A percentile compares a stretch with the other conserved stretches of the same genome.
Conservation (phyloP, 345 rosid genomes). For the Murraya koenigii region DNA sequence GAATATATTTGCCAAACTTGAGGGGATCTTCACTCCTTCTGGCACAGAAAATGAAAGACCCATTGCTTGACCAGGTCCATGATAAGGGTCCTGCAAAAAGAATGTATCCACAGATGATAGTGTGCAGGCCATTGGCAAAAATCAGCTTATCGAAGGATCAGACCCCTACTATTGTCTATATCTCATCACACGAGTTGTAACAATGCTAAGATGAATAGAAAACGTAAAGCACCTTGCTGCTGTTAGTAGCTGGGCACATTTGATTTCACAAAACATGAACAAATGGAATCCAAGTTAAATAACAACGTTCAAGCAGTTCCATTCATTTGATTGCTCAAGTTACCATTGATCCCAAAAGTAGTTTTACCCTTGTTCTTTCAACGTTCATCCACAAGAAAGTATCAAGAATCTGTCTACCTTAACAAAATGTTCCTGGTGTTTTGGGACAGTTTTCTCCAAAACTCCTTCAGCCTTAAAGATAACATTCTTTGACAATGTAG, state of each 20-base stretch:
- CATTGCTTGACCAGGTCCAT: conserved; percentile 98
- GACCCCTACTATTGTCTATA: neutral
- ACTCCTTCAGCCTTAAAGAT: neutral
- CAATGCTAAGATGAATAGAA: neutral
- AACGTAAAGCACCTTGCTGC: neutral
- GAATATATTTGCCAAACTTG: conserved; percentile 81
- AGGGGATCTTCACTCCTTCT: conserved; percentile 69
- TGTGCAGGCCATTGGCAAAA: neutral
- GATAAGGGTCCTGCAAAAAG: conserved; percentile 75
- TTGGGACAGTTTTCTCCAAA: neutral
- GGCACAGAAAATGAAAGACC: conserved; percentile 96
- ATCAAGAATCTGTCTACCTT: neutral
- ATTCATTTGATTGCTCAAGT: neutral
- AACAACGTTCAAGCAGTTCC: neutral
- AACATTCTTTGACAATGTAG: neutral
- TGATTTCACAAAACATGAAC: neutral
- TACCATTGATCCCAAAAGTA: neutral
- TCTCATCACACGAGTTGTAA: neutral
- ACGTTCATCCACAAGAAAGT: neutral
- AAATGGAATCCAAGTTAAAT: neutral
- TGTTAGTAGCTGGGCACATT: neutral
- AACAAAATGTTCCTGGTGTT: neutral
- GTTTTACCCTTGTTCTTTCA: neutral
- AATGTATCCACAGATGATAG: neutral
- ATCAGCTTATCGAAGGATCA: neutral